Percentiles rank a stretch among this genome's conserved stretches.
These are phyloP conservation scores for Myxozyma sirexii DNA, from an alignment of 805 yeast genomes.

Conservation along the genomic window DNA sequence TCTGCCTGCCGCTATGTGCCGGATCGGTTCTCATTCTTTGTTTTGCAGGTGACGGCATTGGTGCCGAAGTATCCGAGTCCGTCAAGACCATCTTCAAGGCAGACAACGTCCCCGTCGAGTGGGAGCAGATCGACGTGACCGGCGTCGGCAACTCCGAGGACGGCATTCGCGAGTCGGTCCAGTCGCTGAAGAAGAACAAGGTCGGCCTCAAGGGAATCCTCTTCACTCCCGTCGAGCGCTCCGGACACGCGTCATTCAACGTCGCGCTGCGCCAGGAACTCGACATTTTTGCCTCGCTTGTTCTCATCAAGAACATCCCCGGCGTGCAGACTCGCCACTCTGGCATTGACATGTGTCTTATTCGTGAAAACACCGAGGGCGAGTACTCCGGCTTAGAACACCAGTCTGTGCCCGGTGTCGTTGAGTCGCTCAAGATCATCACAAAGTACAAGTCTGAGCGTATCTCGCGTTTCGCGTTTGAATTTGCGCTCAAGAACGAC, in stretches of 20 bases:
- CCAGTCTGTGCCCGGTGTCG: conserved; percentile 96
- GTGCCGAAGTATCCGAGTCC: conserved; percentile 92
- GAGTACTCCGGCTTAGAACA: conserved; percentile 99
- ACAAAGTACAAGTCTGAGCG: conserved; percentile 95
- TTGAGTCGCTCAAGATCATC: conserved; percentile 88
- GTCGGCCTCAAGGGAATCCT: conserved; percentile 96
- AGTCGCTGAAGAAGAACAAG: conserved; percentile 91
- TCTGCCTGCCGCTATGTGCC: neutral
- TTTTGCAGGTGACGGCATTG: conserved; percentile 86
- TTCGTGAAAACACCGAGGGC: conserved; percentile 99
- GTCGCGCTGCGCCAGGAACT: conserved; percentile 95
- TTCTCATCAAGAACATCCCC: conserved; percentile 89
- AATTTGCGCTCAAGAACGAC: conserved; percentile 88
- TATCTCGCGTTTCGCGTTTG: conserved; percentile 95
- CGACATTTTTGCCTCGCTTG: conserved; percentile 92
- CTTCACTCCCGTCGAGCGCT: conserved; percentile 82
- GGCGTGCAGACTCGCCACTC: conserved; percentile 90
- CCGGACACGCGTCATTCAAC: conserved; percentile 82
- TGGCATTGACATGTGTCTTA: conserved; percentile 88
- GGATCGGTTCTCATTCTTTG: neutral
- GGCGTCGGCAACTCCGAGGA: conserved; percentile 57
- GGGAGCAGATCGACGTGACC: conserved; percentile 72
- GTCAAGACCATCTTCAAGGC: conserved; percentile 87
- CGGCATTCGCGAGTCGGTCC: conserved; percentile 53
- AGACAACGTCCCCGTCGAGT: conserved; percentile 88